A percentile compares a stretch with the other conserved stretches of the same genome.
Evolutionary conservation across 2,329 filamentous ascomycete genomes (phyloP).

Genomic region (Fusarium abutilonis): DNA sequence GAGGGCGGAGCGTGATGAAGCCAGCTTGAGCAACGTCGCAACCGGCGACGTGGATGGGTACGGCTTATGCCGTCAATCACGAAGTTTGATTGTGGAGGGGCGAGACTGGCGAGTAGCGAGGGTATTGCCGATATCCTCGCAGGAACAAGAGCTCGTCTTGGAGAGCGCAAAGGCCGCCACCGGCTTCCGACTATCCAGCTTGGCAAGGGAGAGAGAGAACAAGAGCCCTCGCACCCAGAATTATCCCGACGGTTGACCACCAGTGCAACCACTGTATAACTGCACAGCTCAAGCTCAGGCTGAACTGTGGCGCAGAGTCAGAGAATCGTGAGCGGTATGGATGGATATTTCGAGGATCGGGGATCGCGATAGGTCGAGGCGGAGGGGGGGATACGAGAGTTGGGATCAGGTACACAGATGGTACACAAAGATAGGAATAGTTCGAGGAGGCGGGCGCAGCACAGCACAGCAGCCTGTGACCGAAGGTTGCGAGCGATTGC

Average conservation of each 20-base stretch:
- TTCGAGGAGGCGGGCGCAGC: slow-evolving; percentile 8
- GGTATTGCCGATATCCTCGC: slow-evolving; percentile 6
- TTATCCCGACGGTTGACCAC: slow-evolving; percentile 5
- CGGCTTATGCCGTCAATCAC: slow-evolving; percentile 30
- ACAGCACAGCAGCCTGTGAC: not conserved
- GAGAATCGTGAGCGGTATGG: slow-evolving; percentile 24
- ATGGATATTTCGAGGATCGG: slow-evolving; percentile 5
- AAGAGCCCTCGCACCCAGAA: slow-evolving; percentile 8
- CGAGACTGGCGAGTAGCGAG: not conserved
- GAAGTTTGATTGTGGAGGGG: slow-evolving; percentile 17
- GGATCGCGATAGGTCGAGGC: slow-evolving; percentile 9
- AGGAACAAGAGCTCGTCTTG: slow-evolving; percentile 20
- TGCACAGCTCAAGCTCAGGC: slow-evolving; percentile 4
- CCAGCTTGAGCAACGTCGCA: slow-evolving; percentile 57
- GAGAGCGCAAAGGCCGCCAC: slow-evolving; percentile 22
- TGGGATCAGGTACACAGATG: slow-evolving; percentile 11
- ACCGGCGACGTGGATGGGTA: slow-evolving; percentile 34
- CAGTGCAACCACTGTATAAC: slow-evolving; percentile 9
- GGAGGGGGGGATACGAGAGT: slow-evolving; percentile 21
- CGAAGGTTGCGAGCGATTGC: not conserved
- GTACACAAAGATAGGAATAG: slow-evolving; percentile 1
- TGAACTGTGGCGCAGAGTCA: slow-evolving; percentile 34
- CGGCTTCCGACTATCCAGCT: slow-evolving; percentile 33
- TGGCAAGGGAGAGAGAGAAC: slow-evolving; percentile 32
- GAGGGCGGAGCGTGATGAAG: slow-evolving; percentile 58